A percentile compares a stretch with the other conserved stretches of the same genome.
Evolutionary conservation across 331 rosid species (phyloP).

Genomic region (Quercus lobata): DNA sequence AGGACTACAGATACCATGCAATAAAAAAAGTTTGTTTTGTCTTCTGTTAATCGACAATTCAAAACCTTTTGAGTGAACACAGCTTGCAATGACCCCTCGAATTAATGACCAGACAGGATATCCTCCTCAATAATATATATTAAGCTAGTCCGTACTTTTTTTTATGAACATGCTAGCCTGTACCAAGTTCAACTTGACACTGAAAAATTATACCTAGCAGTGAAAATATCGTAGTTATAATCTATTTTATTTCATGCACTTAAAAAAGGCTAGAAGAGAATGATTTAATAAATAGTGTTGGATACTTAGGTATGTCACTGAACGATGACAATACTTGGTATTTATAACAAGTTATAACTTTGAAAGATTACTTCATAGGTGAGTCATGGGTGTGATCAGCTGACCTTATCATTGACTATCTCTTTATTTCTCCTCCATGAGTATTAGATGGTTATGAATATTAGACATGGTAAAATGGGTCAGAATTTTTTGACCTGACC

Average conservation of each 20-base stretch:
- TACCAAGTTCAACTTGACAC: no score
- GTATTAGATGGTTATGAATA: neutral
- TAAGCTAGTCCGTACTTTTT: no score
- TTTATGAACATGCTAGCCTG: no score
- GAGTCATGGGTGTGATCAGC: neutral
- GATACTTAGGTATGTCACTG: neutral
- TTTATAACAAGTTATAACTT: neutral
- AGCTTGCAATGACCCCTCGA: neutral
- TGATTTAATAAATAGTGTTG: neutral
- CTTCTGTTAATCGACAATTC: neutral
- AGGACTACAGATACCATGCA: neutral
- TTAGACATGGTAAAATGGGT: no score
- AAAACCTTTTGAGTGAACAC: neutral
- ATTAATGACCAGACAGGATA: neutral
- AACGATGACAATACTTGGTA: neutral
- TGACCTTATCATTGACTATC: neutral
- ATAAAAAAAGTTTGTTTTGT: neutral
- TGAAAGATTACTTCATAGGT: no score
- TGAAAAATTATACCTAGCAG: no score
- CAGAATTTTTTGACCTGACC: no score
- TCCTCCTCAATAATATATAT: neutral
- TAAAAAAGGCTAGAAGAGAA: no score
- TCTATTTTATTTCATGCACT: neutral
- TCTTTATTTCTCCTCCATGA: slow-evolving; percentile 1
- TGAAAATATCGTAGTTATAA: neutral